These are phyloP conservation scores for Sarocladium oryzae DNA, from an alignment of 2,329 filamentous ascomycete species.

Conservation along the genomic window DNA sequence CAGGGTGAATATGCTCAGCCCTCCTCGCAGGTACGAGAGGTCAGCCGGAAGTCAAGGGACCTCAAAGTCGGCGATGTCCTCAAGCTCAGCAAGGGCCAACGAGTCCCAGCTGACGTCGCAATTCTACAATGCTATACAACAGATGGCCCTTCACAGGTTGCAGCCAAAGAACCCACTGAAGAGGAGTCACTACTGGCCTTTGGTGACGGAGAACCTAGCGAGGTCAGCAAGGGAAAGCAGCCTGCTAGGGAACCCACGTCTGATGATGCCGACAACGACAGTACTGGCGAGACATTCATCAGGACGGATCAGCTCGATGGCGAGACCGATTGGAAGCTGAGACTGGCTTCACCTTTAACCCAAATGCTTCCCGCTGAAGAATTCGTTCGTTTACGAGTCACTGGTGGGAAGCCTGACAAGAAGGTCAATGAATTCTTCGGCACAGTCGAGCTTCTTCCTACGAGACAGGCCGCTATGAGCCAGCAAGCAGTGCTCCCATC, in stretches of 20 bases:
- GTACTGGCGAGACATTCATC: constrained; percentile 84
- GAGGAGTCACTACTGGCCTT: constrained; percentile 38
- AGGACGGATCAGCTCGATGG: constrained; percentile 95
- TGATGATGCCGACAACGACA: constrained; percentile 27
- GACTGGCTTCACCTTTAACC: constrained; percentile 78
- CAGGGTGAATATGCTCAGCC: constrained; percentile 33
- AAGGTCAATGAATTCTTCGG: constrained; percentile 94
- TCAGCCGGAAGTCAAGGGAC: constrained; percentile 76
- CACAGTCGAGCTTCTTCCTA: constrained; percentile 69
- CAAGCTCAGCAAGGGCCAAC: constrained; percentile 84
- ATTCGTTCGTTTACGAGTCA: constrained; percentile 63
- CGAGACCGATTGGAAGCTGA: constrained; percentile 97
- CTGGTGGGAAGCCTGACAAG: constrained; percentile 83
- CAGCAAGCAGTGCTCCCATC: constrained; percentile 24
- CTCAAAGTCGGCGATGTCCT: constrained; percentile 94
- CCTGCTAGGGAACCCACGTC: constrained; percentile 21
- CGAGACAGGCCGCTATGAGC: constrained; percentile 41
- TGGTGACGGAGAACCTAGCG: constrained; percentile 23
- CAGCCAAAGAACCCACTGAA: constrained; percentile 24
- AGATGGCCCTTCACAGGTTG: constrained; percentile 36
- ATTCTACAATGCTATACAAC: constrained; percentile 74
- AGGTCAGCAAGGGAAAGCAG: constrained; percentile 26
- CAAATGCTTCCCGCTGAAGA: constrained; percentile 71
- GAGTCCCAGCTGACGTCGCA: constrained; percentile 89
- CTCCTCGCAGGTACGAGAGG: constrained; percentile 53